These are phyloP conservation scores for Rubus idaeus DNA, from an alignment of 306 rosid species.

Conservation along the genomic window DNA sequence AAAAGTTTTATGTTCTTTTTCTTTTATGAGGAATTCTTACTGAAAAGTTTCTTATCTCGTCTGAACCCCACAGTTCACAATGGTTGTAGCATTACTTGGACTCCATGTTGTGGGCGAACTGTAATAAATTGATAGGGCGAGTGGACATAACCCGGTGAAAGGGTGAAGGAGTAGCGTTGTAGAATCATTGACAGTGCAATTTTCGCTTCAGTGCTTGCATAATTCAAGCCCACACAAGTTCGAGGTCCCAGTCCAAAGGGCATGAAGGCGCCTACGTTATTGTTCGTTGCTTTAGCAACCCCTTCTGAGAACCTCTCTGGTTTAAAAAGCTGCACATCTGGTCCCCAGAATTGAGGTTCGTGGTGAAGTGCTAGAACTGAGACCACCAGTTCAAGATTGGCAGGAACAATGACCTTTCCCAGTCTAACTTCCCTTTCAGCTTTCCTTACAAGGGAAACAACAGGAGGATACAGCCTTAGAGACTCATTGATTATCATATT, in stretches of 20 bases:
- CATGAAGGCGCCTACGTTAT: slow-evolving; percentile 23
- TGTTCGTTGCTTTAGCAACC: slow-evolving; percentile 28
- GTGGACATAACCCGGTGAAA: slow-evolving; percentile 30
- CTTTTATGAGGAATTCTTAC: no score
- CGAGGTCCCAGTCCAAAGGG: slow-evolving; percentile 38
- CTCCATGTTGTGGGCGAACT: slow-evolving; percentile 28
- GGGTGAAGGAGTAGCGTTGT: slow-evolving; percentile 30
- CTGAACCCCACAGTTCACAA: background rate
- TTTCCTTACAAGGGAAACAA: slow-evolving; percentile 3
- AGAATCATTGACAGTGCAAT: slow-evolving; percentile 31
- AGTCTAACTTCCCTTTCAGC: slow-evolving; percentile 14
- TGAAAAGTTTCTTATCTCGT: background rate
- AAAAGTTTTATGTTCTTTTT: no score
- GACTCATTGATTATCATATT: slow-evolving; percentile 36
- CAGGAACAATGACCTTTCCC: slow-evolving; percentile 26
- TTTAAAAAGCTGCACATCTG: slow-evolving; percentile 31
- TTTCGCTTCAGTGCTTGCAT: slow-evolving; percentile 24
- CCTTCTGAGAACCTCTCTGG: slow-evolving; percentile 35
- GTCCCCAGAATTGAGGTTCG: slow-evolving; percentile 34
- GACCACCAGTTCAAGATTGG: background rate
- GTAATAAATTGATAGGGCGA: slow-evolving; percentile 24
- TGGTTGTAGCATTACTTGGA: slow-evolving; percentile 24
- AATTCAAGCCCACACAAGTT: slow-evolving; percentile 32
- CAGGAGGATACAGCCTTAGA: slow-evolving; percentile 32
- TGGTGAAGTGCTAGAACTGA: slow-evolving; percentile 27